Percentiles rank a stretch among this genome's conserved stretches.
Conservation (phyloP, 345 rosid species). For the Cochlearia excelsa region DNA sequence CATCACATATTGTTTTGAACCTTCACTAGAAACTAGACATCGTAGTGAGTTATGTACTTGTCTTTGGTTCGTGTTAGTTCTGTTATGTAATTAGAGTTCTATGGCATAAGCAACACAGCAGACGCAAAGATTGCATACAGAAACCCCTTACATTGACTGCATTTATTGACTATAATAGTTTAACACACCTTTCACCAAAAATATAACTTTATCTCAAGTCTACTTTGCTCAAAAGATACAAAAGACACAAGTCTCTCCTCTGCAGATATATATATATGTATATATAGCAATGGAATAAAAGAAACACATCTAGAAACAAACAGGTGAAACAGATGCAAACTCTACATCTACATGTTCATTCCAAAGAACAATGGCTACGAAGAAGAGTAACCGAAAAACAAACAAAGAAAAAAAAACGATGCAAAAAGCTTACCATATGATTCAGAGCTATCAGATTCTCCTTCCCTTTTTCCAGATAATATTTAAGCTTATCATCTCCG, state of each 20-base stretch:
- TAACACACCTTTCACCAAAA: too few species aligned
- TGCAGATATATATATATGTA: neutral
- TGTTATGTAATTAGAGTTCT: too few species aligned
- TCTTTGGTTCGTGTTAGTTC: too few species aligned
- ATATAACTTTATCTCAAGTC: too few species aligned
- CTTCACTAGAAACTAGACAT: too few species aligned
- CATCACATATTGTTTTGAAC: too few species aligned
- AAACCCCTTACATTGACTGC: too few species aligned
- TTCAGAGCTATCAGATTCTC: constrained; percentile 7
- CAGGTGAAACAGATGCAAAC: constrained; percentile 25
- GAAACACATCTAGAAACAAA: constrained; percentile 25
- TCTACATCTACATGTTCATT: constrained; percentile 32
- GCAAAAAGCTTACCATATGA: constrained; percentile 32
- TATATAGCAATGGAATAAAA: constrained; percentile 20
- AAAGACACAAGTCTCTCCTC: constrained; percentile 23
- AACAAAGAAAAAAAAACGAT: constrained; percentile 10
- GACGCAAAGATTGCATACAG: too few species aligned
- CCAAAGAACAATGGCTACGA: constrained; percentile 28
- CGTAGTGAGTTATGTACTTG: too few species aligned
- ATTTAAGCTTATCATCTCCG: constrained; percentile 6
- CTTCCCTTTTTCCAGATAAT: neutral
- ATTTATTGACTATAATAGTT: too few species aligned
- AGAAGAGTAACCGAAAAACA: neutral
- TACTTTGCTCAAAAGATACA: neutral
- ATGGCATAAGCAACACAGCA: too few species aligned